These are phyloP conservation scores for Agrocybe chaxingu DNA, from an alignment of 768 basidiomycete genomes.

Conservation along the genomic window DNA sequence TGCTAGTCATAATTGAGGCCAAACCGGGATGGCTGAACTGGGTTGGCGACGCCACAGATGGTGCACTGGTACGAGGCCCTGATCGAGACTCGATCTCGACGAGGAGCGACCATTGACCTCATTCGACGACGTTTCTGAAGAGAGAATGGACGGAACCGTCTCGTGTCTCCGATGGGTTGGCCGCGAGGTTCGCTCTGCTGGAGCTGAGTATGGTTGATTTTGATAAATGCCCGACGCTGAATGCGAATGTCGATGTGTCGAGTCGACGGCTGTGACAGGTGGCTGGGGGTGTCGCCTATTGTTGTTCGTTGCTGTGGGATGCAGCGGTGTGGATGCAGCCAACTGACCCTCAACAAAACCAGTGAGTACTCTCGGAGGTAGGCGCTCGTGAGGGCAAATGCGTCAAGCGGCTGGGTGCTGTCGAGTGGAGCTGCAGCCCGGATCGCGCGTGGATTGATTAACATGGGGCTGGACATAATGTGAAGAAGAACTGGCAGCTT, in stretches of 20 bases:
- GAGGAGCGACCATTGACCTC: background rate
- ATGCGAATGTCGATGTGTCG: background rate
- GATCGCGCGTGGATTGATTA: constrained; percentile 3
- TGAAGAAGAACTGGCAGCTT: background rate
- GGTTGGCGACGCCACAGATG: constrained; percentile 1
- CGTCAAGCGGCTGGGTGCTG: constrained; percentile 13
- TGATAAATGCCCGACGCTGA: background rate
- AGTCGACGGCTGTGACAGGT: constrained; percentile 4
- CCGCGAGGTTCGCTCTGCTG: constrained; percentile 4
- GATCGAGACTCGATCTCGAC: constrained; percentile 9
- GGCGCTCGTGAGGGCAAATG: constrained; percentile 10
- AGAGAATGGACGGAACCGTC: constrained; percentile 11
- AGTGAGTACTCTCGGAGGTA: constrained; percentile 16
- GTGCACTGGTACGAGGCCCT: background rate
- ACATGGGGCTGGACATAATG: constrained; percentile 12
- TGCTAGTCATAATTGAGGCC: constrained; percentile 9
- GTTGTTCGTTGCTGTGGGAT: background rate
- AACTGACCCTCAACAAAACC: constrained; percentile 19
- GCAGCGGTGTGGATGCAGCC: constrained; percentile 9
- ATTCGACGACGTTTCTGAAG: constrained; percentile 5
- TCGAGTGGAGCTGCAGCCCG: constrained; percentile 9
- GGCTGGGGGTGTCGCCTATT: constrained; percentile 3
- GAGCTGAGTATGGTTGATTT: constrained; percentile 9
- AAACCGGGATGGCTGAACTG: constrained; percentile 9
- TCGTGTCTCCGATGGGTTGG: constrained; percentile 8